phyloP scores from a whole-genome alignment of 371 early-diverging fungal species.

The Dichotomocladium elegans region DNA sequence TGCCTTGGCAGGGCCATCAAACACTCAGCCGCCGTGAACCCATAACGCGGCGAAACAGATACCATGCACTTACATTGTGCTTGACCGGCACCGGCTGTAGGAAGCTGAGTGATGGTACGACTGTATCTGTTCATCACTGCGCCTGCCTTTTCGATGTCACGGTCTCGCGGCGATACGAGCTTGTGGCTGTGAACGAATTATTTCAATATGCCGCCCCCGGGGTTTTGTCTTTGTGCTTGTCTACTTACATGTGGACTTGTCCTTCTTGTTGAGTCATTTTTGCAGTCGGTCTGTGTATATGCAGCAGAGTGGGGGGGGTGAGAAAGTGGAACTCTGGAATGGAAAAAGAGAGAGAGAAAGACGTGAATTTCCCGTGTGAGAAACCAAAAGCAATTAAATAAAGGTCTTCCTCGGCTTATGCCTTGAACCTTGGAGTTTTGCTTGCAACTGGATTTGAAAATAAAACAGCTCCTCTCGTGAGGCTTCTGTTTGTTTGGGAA shows the following conservation, averaged over 20 bases:
- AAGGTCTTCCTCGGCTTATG: too few species aligned
- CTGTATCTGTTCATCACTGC: conserved; percentile 70
- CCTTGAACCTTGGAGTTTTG: too few species aligned
- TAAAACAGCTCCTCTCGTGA: too few species aligned
- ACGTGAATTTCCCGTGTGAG: too few species aligned
- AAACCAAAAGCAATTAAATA: too few species aligned
- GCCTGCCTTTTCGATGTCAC: conserved; percentile 13
- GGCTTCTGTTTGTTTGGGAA: too few species aligned
- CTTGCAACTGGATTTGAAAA: too few species aligned
- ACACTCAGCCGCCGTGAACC: background rate
- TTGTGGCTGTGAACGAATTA: conserved; percentile 21
- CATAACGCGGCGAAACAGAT: background rate
- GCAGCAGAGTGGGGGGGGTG: background rate
- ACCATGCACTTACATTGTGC: conserved; percentile 79
- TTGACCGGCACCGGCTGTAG: conserved; percentile 90
- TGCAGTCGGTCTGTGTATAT: background rate
- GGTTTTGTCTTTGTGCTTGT: background rate
- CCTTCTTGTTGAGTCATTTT: conserved; percentile 1
- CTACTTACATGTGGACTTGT: conserved; percentile 5
- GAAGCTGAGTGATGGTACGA: conserved; percentile 82
- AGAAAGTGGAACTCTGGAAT: background rate
- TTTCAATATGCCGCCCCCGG: background rate
- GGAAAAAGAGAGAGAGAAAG: background rate
- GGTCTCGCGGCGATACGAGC: conserved; percentile 28
- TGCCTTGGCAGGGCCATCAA: conserved; percentile 11